These are phyloP conservation scores for Aspergillus hortae DNA, from an alignment of 2,329 filamentous ascomycete genomes.

Conservation along the genomic window DNA sequence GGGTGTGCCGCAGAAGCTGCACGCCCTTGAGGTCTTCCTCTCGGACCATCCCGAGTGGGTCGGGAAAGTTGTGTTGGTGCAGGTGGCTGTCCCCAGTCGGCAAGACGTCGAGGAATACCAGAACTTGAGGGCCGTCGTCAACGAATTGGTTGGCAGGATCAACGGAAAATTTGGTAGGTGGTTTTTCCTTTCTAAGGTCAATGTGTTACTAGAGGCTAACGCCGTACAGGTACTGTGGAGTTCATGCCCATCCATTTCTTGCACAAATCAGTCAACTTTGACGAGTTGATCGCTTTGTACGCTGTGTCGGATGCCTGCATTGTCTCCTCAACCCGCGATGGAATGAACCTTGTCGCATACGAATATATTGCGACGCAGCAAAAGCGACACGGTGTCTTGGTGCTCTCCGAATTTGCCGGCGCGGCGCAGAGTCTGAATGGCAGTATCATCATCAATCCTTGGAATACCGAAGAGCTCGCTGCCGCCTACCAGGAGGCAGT, in stretches of 20 bases:
- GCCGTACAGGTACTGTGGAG: conserved; percentile 71
- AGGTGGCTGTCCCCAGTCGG: conserved; percentile 90
- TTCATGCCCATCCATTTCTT: conserved; percentile 99
- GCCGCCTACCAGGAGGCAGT: conserved; percentile 94
- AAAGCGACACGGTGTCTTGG: conserved; percentile 86
- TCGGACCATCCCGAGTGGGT: conserved; percentile 98
- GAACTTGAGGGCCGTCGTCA: conserved; percentile 90
- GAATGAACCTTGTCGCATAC: conserved; percentile 98
- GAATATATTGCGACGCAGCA: conserved; percentile 96
- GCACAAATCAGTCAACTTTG: conserved; percentile 91
- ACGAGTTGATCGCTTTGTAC: conserved; percentile 91
- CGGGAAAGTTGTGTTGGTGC: conserved; percentile 91
- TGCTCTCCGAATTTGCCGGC: conserved; percentile 93
- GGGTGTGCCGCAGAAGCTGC: conserved; percentile 94
- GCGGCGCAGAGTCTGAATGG: conserved; percentile 93
- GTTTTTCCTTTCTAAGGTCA: not conserved
- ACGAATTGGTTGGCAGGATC: conserved; percentile 93
- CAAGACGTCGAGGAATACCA: conserved; percentile 98
- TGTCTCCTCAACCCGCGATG: conserved; percentile 91
- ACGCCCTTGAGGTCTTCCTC: conserved; percentile 92
- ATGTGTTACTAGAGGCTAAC: conserved; percentile 10
- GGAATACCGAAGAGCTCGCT: conserved; percentile 95
- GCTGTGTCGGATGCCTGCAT: conserved; percentile 88
- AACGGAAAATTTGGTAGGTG: conserved; percentile 65
- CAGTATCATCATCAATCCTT: conserved; percentile 92